Evolutionary conservation across 2,329 filamentous ascomycete species (phyloP).

Genomic region (Calycina marina): DNA sequence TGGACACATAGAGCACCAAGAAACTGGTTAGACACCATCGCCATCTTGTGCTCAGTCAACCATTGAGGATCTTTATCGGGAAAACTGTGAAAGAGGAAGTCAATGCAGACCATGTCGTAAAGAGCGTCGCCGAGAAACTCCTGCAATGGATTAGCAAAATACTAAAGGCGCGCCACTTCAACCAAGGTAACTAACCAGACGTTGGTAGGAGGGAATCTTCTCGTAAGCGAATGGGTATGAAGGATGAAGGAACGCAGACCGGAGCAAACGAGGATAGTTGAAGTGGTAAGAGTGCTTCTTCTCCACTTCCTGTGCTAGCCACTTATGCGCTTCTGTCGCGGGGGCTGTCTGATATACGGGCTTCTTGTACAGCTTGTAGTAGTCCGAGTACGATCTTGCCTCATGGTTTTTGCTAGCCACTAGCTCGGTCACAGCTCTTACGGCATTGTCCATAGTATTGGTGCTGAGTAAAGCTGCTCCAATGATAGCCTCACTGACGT

Average conservation of each 20-base stretch:
- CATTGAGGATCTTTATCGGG: slow-evolving; percentile 81
- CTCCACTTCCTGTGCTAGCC: slow-evolving; percentile 53
- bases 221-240: slow-evolving; percentile 66
- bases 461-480: slow-evolving; percentile 58
- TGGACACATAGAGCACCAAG: slow-evolving; percentile 67
- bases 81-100: slow-evolving; percentile 64
- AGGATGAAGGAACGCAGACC: slow-evolving; percentile 78
- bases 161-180: too few species aligned
- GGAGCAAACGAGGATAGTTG: slow-evolving; percentile 57
- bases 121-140: slow-evolving; percentile 87
- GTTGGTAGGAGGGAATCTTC: slow-evolving; percentile 74
- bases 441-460: slow-evolving; percentile 38
- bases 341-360: slow-evolving; percentile 55
- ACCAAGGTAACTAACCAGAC: too few species aligned
- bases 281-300: slow-evolving; percentile 47
- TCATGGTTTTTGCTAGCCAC: slow-evolving; percentile 56
- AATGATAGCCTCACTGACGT: slow-evolving; percentile 89
- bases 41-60: slow-evolving; percentile 97
- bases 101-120: slow-evolving; percentile 73
- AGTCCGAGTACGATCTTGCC: slow-evolving; percentile 58
- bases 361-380: slow-evolving; percentile 50
- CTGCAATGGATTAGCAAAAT: too few species aligned
- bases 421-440: slow-evolving; percentile 51
- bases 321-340: slow-evolving; percentile 50
- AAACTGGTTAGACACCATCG: slow-evolving; percentile 97